Evolutionary conservation across 768 basidiomycete species (phyloP).

Genomic region (Suillus placidus): DNA sequence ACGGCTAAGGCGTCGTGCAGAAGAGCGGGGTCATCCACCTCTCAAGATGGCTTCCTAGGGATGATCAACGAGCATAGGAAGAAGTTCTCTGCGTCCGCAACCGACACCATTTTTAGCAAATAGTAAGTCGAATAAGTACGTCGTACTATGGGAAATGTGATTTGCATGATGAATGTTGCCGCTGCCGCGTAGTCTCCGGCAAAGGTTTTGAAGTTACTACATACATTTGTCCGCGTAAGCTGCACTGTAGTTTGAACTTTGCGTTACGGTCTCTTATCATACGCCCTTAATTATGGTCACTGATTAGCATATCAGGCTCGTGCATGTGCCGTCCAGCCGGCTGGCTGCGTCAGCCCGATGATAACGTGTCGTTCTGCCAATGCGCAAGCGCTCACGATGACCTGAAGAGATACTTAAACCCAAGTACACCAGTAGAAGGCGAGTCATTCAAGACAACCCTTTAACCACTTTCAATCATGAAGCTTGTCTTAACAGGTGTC

Average conservation of each 20-base stretch:
- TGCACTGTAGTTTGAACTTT: too few species aligned
- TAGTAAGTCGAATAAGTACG: not conserved
- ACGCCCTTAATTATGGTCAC: not conserved
- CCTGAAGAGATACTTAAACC: not conserved
- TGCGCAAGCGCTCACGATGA: not conserved
- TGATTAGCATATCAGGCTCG: not conserved
- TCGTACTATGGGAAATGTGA: not conserved
- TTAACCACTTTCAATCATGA: conserved; percentile 20
- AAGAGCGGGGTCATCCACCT: not conserved
- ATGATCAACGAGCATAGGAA: not conserved
- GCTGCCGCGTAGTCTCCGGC: not conserved
- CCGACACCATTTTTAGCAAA: not conserved
- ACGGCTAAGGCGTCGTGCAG: not conserved
- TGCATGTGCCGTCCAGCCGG: not conserved
- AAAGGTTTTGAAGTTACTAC: not conserved
- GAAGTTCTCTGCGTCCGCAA: not conserved
- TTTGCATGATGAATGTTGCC: not conserved
- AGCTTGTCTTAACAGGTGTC: conserved; percentile 35
- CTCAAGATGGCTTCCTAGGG: not conserved
- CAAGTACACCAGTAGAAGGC: not conserved
- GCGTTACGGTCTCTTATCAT: too few species aligned
- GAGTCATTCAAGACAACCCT: not conserved
- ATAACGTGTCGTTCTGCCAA: not conserved
- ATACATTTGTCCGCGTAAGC: not conserved
- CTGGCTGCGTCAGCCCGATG: not conserved